These are phyloP conservation scores for Fistulina hepatica DNA, from an alignment of 1,284 basidiomycete species.

Conservation along the genomic window DNA sequence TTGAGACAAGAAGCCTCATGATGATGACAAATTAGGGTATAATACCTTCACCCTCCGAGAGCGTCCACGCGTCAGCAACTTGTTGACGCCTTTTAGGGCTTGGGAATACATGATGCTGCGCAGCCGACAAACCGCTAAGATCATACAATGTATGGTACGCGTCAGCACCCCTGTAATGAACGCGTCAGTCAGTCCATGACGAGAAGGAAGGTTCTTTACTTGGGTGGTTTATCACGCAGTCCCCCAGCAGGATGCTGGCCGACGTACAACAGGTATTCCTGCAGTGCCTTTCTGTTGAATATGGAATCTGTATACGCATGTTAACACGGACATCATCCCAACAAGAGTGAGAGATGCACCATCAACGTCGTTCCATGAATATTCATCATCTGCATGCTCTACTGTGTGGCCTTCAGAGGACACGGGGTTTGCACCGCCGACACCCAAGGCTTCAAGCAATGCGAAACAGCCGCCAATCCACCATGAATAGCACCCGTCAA, in stretches of 20 bases:
- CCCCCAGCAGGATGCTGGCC: constrained; percentile 82
- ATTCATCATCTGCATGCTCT: constrained; percentile 20
- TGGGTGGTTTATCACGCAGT: constrained; percentile 90
- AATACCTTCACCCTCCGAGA: constrained; percentile 21
- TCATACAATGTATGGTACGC: constrained; percentile 90
- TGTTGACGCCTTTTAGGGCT: constrained; percentile 33
- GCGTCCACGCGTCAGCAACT: constrained; percentile 35
- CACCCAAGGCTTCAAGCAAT: constrained; percentile 61
- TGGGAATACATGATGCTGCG: constrained; percentile 68
- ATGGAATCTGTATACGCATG: constrained; percentile 32
- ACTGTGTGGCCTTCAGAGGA: constrained; percentile 10
- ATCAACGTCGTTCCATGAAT: constrained; percentile 59
- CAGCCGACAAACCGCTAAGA: constrained; percentile 76
- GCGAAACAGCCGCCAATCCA: constrained; percentile 92
- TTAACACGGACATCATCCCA: constrained; percentile 1
- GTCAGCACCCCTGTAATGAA: constrained; percentile 51
- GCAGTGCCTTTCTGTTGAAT: constrained; percentile 57
- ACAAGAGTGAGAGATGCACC: constrained; percentile 26
- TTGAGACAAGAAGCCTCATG: constrained; percentile 1
- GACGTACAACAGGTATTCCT: constrained; percentile 81
- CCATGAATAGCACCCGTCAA: constrained; percentile 99
- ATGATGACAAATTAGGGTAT: constrained; percentile 2
- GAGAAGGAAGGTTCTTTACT: constrained; percentile 35
- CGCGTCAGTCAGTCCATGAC: not conserved
- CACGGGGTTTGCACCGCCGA: constrained; percentile 13